phyloP scores from a whole-genome alignment of 768 basidiomycete species.

The Kondoa malvinella region DNA sequence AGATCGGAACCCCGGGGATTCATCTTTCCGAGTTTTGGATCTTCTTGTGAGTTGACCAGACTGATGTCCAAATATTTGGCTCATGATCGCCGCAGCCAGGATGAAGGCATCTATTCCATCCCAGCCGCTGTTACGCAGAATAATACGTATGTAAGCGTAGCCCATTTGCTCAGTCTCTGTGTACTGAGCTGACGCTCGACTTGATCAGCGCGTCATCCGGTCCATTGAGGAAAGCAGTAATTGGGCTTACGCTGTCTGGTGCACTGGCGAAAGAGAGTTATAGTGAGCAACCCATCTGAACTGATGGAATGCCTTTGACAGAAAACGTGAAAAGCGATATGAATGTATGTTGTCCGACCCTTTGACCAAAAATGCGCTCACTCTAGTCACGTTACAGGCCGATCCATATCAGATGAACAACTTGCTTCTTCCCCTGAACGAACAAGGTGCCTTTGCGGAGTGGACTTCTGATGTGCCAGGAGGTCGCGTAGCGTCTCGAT shows the following conservation, averaged over 20 bases:
- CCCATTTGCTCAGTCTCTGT: no score
- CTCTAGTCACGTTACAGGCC: slow-evolving; percentile 17
- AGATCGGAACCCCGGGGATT: neutral
- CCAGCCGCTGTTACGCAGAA: neutral
- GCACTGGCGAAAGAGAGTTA: slow-evolving; percentile 22
- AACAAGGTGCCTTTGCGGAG: neutral
- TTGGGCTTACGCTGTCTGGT: slow-evolving; percentile 10
- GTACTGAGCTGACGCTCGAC: no score
- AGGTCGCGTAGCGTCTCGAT: slow-evolving; percentile 5
- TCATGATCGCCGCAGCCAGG: no score
- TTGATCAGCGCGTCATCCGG: neutral
- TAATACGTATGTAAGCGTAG: slow-evolving; percentile 11
- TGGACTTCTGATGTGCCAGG: neutral
- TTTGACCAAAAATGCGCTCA: no score
- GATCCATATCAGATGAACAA: slow-evolving; percentile 22
- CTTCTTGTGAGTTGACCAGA: no score
- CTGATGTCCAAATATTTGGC: neutral
- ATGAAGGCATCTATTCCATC: neutral
- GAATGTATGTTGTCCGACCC: no score
- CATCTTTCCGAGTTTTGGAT: no score
- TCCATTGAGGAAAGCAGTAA: neutral
- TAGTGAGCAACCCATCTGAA: no score
- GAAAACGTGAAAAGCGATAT: neutral
- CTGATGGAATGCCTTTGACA: no score
- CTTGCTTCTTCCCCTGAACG: slow-evolving; percentile 10